These are phyloP conservation scores for Cordyceps militaris DNA, from an alignment of 2,329 filamentous ascomycete genomes.

Conservation along the genomic window DNA sequence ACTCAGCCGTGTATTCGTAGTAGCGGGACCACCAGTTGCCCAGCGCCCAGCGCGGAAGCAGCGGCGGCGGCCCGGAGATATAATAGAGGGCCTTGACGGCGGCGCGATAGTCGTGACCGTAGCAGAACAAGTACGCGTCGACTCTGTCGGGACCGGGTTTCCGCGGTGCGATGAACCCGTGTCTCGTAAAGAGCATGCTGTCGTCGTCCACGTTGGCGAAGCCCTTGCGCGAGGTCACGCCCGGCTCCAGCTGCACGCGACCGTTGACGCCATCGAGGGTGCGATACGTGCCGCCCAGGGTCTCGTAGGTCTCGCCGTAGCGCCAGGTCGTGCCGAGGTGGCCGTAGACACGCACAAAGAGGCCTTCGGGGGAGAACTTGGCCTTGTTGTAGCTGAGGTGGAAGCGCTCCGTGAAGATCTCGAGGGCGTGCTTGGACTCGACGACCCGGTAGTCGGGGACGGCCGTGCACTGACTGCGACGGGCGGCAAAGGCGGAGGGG, in stretches of 20 bases:
- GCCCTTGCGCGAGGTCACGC: slow-evolving; percentile 44
- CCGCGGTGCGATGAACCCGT: slow-evolving; percentile 45
- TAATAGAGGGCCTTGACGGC: slow-evolving; percentile 48
- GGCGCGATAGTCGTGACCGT: slow-evolving; percentile 48
- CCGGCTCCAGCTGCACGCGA: slow-evolving; percentile 39
- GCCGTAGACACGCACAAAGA: slow-evolving; percentile 31
- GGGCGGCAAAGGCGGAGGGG: slow-evolving; percentile 54
- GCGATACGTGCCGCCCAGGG: slow-evolving; percentile 42
- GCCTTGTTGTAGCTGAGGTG: slow-evolving; percentile 53
- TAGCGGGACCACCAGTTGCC: slow-evolving; percentile 63
- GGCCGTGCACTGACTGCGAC: slow-evolving; percentile 37
- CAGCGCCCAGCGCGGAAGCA: slow-evolving; percentile 49
- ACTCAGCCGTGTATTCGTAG: slow-evolving; percentile 47
- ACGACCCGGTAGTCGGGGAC: slow-evolving; percentile 39
- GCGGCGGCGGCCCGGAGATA: slow-evolving; percentile 48
- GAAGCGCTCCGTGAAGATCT: slow-evolving; percentile 49
- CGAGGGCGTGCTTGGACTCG: slow-evolving; percentile 38
- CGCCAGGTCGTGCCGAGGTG: slow-evolving; percentile 33
- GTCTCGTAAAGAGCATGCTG: slow-evolving; percentile 48
- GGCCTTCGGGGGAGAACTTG: slow-evolving; percentile 43
- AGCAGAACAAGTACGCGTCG: slow-evolving; percentile 54
- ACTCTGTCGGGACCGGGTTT: slow-evolving; percentile 36
- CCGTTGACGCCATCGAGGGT: slow-evolving; percentile 42
- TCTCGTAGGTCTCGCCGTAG: slow-evolving; percentile 38
- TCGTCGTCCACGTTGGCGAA: slow-evolving; percentile 47